A percentile compares a stretch with the other conserved stretches of the same genome.
These are phyloP conservation scores for Candida orba DNA, from an alignment of 805 yeast genomes.

Conservation along the genomic window DNA sequence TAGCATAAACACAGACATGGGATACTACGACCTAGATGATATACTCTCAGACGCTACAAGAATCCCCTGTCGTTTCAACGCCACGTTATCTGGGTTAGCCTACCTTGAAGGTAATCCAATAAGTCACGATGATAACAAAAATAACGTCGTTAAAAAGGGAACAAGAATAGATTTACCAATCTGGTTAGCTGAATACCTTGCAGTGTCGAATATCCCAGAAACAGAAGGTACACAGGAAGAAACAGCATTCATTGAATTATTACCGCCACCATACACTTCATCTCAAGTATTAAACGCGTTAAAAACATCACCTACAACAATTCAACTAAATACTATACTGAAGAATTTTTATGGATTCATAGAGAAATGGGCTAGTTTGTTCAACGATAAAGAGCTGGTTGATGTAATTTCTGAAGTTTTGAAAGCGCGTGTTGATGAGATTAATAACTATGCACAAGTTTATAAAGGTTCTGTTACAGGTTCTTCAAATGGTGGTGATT, in stretches of 20 bases:
- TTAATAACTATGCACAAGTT: conserved; percentile 57
- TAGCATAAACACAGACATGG: conserved; percentile 18
- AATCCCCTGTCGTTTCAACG: conserved; percentile 73
- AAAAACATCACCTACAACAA: conserved; percentile 55
- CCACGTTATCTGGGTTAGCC: conserved; percentile 81
- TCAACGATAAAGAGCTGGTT: conserved; percentile 56
- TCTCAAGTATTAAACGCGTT: conserved; percentile 71
- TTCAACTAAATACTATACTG: conserved; percentile 61
- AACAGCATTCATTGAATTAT: conserved; percentile 54
- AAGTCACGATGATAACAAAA: neutral
- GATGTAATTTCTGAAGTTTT: conserved; percentile 44
- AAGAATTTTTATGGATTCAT: conserved; percentile 66
- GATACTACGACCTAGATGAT: conserved; percentile 72
- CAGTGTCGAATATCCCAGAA: conserved; percentile 34
- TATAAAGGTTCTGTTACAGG: conserved; percentile 28
- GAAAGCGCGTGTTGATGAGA: conserved; percentile 57
- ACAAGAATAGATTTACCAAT: conserved; percentile 60
- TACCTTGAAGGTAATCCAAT: conserved; percentile 73
- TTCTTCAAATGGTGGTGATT: conserved; percentile 1
- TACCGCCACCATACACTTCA: conserved; percentile 65
- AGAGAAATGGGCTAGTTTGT: conserved; percentile 71
- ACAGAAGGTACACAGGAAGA: neutral
- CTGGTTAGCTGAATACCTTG: conserved; percentile 82
- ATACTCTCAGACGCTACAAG: conserved; percentile 60
- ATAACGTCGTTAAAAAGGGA: conserved; percentile 3